Evolutionary conservation across 805 yeast species (phyloP).

Genomic region (Jamesozyma spencerorum): DNA sequence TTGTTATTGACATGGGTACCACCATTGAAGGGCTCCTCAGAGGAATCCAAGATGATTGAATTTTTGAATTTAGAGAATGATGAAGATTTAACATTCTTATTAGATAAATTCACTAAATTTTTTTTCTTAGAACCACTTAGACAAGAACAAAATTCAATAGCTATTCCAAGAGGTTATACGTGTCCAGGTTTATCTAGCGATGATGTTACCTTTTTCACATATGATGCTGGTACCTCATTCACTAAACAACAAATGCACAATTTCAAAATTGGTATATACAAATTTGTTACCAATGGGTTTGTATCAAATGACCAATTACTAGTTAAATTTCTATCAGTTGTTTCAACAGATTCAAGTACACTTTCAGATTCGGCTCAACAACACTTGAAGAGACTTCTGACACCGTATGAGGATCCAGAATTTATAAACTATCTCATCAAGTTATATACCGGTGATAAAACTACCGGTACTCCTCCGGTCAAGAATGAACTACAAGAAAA

Average conservation of each 20-base stretch:
- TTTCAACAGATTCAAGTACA: slow-evolving; percentile 50
- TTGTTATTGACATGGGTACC: slow-evolving; percentile 40
- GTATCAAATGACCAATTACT: slow-evolving; percentile 34
- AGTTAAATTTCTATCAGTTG: slow-evolving; percentile 48
- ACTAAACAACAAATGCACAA: slow-evolving; percentile 38
- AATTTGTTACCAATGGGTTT: slow-evolving; percentile 27
- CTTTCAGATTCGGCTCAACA: slow-evolving; percentile 46
- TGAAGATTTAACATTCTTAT: slow-evolving; percentile 39
- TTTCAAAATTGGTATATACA: slow-evolving; percentile 34
- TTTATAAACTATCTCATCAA: slow-evolving; percentile 38
- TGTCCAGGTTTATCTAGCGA: slow-evolving; percentile 56
- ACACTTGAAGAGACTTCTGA: slow-evolving; percentile 38
- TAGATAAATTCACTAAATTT: slow-evolving; percentile 43
- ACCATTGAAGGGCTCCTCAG: slow-evolving; percentile 40
- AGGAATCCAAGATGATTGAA: slow-evolving; percentile 31
- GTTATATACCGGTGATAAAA: slow-evolving; percentile 44
- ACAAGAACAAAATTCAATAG: slow-evolving; percentile 26
- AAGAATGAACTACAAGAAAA: slow-evolving; percentile 45
- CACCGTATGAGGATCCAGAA: slow-evolving; percentile 43
- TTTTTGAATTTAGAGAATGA: slow-evolving; percentile 31
- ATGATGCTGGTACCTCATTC: slow-evolving; percentile 56
- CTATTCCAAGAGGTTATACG: slow-evolving; percentile 36
- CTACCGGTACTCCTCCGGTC: slow-evolving; percentile 41
- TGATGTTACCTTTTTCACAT: slow-evolving; percentile 56
- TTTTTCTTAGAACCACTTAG: slow-evolving; percentile 46